These are phyloP conservation scores for Kazachstania viticola DNA, from an alignment of 805 yeast species.

Conservation along the genomic window DNA sequence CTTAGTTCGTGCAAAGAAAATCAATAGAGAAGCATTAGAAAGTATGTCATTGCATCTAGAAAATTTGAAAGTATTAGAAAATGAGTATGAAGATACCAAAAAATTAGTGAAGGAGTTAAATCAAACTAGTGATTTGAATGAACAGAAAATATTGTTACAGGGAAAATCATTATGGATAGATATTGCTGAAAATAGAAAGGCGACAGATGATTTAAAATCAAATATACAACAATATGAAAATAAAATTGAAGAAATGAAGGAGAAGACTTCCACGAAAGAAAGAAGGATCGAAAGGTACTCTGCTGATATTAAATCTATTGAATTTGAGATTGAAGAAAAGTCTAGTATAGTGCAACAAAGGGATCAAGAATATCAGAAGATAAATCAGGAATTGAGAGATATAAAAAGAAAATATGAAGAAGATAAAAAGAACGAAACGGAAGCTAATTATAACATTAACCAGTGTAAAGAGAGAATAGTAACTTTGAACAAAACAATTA, in stretches of 20 bases:
- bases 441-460: conserved; percentile 11
- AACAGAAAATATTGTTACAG: conserved; percentile 30
- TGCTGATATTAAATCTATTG: conserved; percentile 10
- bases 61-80: conserved; percentile 29
- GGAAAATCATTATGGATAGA: conserved; percentile 43
- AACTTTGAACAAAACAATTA: conserved; percentile 13
- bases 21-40: conserved; percentile 28
- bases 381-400: conserved; percentile 8
- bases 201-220: conserved; percentile 9
- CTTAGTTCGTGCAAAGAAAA: conserved; percentile 31
- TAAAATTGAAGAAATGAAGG: conserved; percentile 10
- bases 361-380: conserved; percentile 12
- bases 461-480: conserved; percentile 13
- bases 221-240: conserved; percentile 9
- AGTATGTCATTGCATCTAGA: conserved; percentile 31
- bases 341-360: conserved; percentile 7
- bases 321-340: conserved; percentile 9
- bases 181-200: conserved; percentile 14
- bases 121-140: conserved; percentile 31
- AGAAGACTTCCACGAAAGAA: conserved; percentile 12
- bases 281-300: conserved; percentile 21
- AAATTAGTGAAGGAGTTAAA: conserved; percentile 30
- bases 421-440: conserved; percentile 14
- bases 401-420: conserved; percentile 11
- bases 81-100: conserved; percentile 33